Conservation (phyloP, 2,329 filamentous ascomycete genomes). For the Monascus ruber region DNA sequence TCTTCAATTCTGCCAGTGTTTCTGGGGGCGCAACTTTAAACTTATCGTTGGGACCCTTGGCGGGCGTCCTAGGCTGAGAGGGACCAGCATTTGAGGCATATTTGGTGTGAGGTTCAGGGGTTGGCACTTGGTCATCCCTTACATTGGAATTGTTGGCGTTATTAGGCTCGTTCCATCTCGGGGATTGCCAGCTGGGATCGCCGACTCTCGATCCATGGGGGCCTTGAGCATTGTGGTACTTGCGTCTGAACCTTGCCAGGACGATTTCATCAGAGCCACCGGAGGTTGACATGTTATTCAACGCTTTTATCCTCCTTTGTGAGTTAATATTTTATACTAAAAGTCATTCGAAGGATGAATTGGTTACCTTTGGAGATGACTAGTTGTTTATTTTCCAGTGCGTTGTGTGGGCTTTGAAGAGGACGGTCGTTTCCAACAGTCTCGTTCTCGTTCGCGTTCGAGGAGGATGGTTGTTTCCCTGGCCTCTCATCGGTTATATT, state of each 20-base stretch:
- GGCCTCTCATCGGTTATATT: too few relatives aligned
- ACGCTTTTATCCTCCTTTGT: not conserved
- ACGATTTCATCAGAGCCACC: conserved; percentile 13
- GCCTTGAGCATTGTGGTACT: not conserved
- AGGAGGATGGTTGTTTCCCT: not conserved
- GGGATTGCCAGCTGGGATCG: not conserved
- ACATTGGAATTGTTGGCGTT: not conserved
- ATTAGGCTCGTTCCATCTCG: not conserved
- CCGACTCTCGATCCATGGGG: not conserved
- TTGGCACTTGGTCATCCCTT: too few relatives aligned
- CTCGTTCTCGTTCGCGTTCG: not conserved
- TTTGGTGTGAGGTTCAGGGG: too few relatives aligned
- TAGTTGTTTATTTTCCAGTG: not conserved
- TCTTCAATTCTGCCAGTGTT: conserved; percentile 10
- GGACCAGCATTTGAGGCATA: not conserved
- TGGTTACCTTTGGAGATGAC: not conserved
- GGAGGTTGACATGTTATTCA: conserved; percentile 4
- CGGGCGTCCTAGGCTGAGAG: not conserved
- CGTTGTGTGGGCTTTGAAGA: not conserved
- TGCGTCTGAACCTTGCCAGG: conserved; percentile 1
- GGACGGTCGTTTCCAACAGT: not conserved
- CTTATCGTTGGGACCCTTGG: not conserved
- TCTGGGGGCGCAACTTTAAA: conserved; percentile 4
- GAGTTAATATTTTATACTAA: too few relatives aligned
- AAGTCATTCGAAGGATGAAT: not conserved